Base-by-base conservation (phyloP, 768 basidiomycete genomes). In the Kwoniella newhampshirensis region DNA sequence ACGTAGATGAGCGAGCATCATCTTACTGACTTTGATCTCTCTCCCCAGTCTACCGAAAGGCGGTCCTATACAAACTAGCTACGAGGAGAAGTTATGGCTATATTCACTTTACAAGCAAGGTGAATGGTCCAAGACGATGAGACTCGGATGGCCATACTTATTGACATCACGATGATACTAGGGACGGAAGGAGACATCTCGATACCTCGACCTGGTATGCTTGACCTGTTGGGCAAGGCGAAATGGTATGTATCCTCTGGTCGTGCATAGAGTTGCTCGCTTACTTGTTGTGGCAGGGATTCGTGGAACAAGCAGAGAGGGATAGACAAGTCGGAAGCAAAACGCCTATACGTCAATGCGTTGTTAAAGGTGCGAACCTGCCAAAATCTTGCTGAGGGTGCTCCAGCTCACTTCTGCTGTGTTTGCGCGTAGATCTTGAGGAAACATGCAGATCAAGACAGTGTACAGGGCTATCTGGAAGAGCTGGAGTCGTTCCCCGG, bases 81-180 rank as follows among this genome's bases (percentile, higher is more conserved):
- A 97, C 73, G 92, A 96, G 64, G 91, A 94, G 74, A 97, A 97
- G 75, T 79, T 97, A 13, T 83, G 85, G 11, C 90, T 97, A 84
- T 97, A 97, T 74, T 89, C 89, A 87, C 80, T 92, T 67, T 94
- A 89, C 77, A 94, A 94, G 76, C 92, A 96, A 85, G 91, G 91
- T 91, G 53, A 59, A 65, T 37, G 58, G 39, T 46, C 46, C 18
- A 25, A 17, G 11, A 50, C 15, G 21, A 9, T 30, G 47, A 20
- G n/a, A 4, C 4, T 48, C 8, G 12, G 42, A 43, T 21, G 12
- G 27, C 13, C 18, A 30, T 20, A 9, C 11, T 48, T 25, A 15
- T 18, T 18, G 18, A 1, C 3, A 28, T 36, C 32, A 48, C 59
- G n/a, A 44, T n/a, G 12, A 36, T 40, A 1, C 3, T 73, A 92